phyloP scores from a whole-genome alignment of 2,329 filamentous ascomycete genomes.

The Pseudopithomyces maydicus region DNA sequence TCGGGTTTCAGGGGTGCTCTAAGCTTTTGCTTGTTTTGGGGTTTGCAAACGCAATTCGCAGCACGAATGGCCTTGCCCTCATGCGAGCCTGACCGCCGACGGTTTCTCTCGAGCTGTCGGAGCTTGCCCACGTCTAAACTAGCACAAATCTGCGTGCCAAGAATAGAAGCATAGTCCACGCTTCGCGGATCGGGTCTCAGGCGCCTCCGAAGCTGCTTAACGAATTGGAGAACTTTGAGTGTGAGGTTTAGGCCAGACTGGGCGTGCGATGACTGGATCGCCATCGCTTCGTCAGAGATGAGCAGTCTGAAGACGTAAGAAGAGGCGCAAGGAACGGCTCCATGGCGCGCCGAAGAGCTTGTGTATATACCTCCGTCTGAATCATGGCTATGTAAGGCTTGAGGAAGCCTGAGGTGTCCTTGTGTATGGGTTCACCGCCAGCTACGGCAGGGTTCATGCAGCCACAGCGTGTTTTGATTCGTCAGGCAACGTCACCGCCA shows the following conservation, averaged over 20 bases:
- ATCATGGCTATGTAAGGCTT: conserved; percentile 33
- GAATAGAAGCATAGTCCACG: conserved; percentile 16
- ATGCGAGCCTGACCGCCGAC: conserved; percentile 27
- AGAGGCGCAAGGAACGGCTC: conserved; percentile 25
- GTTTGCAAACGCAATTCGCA: conserved; percentile 31
- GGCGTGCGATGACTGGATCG: conserved; percentile 30
- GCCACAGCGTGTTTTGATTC: conserved; percentile 26
- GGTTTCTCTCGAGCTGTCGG: conserved; percentile 33
- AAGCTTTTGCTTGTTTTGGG: conserved; percentile 22
- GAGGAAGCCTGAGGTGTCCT: conserved; percentile 27
- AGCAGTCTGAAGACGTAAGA: conserved; percentile 26
- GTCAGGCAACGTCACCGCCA: conserved; percentile 6
- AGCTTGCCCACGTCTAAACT: conserved; percentile 28
- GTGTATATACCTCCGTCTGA: conserved; percentile 29
- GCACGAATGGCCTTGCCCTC: conserved; percentile 26
- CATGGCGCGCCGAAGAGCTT: conserved; percentile 13
- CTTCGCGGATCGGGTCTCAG: conserved; percentile 38
- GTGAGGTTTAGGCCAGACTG: conserved; percentile 42
- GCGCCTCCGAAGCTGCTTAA: conserved; percentile 45
- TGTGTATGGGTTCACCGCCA: conserved; percentile 21
- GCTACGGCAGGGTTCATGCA: conserved; percentile 8
- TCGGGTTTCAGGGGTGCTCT: conserved; percentile 27
- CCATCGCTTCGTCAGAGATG: conserved; percentile 34
- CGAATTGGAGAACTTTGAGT: conserved; percentile 45
- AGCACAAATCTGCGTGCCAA: conserved; percentile 27